phyloP scores from a whole-genome alignment of 2,329 filamentous ascomycete species.

The Paecilomyces sp. region DNA sequence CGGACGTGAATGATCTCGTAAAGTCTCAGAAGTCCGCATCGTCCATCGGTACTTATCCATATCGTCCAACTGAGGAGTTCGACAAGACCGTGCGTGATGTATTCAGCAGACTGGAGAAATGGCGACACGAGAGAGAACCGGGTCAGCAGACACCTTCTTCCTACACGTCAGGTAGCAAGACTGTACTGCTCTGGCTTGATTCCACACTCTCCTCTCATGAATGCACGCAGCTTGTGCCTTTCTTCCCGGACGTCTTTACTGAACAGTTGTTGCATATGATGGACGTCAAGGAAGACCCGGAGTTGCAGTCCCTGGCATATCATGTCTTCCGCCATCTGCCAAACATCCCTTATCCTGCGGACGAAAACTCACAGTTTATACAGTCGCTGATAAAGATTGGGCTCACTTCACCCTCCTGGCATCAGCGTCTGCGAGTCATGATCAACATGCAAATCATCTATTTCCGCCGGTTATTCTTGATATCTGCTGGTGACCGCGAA shows the following conservation, averaged over 20 bases:
- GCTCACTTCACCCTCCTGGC: conserved; percentile 78
- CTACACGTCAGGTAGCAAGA: conserved; percentile 95
- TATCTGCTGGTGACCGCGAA: conserved; percentile 65
- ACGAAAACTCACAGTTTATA: conserved; percentile 80
- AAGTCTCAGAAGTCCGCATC: conserved; percentile 71
- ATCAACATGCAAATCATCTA: conserved; percentile 99
- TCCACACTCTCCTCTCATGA: conserved; percentile 84
- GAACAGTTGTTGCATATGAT: conserved; percentile 98
- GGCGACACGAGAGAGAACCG: conserved; percentile 75
- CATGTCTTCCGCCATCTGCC: conserved; percentile 94
- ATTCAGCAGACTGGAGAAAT: conserved; percentile 73
- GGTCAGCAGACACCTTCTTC: conserved; percentile 89
- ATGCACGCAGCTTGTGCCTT: conserved; percentile 81
- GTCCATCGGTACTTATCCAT: conserved; percentile 77
- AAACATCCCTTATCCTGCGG: conserved; percentile 84
- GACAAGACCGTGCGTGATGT: conserved; percentile 63
- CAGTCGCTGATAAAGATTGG: conserved; percentile 81
- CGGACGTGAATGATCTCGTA: conserved; percentile 67
- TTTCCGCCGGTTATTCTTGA: conserved; percentile 90
- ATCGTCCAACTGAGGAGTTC: conserved; percentile 70
- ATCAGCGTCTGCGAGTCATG: conserved; percentile 86
- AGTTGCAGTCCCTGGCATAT: conserved; percentile 88
- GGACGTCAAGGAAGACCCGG: conserved; percentile 97
- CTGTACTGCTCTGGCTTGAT: conserved; percentile 90
- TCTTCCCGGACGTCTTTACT: conserved; percentile 85